A percentile compares a stretch with the other conserved stretches of the same genome.
Conservation (phyloP, 2,329 filamentous ascomycete species). For the Ilyonectria sp. region DNA sequence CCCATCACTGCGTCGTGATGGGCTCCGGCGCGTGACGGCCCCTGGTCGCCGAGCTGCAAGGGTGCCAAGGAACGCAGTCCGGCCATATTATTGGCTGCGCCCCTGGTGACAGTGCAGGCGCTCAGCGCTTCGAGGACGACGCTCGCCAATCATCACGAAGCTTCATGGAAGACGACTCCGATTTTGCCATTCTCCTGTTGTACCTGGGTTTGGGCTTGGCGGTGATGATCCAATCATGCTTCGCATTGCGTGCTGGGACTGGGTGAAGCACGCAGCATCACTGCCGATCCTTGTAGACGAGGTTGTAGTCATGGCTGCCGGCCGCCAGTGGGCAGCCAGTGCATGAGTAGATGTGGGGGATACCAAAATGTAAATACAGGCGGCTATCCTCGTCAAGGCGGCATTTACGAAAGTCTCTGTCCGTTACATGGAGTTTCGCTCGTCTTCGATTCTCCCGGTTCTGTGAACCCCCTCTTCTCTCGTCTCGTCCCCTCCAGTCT, state of each 20-base stretch:
- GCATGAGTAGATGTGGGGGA: constrained; percentile 37
- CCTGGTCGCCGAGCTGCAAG: constrained; percentile 27
- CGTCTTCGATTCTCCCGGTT: constrained; percentile 34
- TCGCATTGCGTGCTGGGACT: constrained; percentile 33
- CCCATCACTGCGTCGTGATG: constrained; percentile 16
- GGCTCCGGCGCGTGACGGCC: constrained; percentile 43
- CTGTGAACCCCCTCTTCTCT: constrained; percentile 36
- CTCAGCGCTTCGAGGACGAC: constrained; percentile 49
- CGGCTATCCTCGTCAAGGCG: constrained; percentile 35
- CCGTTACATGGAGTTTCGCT: constrained; percentile 21
- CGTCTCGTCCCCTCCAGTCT: constrained; percentile 18
- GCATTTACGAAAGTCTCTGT: constrained; percentile 8
- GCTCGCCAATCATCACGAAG: constrained; percentile 48
- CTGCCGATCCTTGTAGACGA: constrained; percentile 32
- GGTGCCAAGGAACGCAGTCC: constrained; percentile 19
- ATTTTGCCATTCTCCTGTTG: constrained; percentile 34
- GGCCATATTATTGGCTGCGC: constrained; percentile 47
- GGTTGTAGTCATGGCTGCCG: constrained; percentile 34
- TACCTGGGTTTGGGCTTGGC: constrained; percentile 38
- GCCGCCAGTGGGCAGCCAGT: constrained; percentile 24
- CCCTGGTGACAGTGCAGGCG: constrained; percentile 38
- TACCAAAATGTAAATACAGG: constrained; percentile 45
- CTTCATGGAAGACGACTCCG: constrained; percentile 15
- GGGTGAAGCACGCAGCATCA: constrained; percentile 22
- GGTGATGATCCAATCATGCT: constrained; percentile 40